Base-by-base conservation (phyloP, 2,329 filamentous ascomycete genomes). In the Cordyceps tenuipes region DNA sequence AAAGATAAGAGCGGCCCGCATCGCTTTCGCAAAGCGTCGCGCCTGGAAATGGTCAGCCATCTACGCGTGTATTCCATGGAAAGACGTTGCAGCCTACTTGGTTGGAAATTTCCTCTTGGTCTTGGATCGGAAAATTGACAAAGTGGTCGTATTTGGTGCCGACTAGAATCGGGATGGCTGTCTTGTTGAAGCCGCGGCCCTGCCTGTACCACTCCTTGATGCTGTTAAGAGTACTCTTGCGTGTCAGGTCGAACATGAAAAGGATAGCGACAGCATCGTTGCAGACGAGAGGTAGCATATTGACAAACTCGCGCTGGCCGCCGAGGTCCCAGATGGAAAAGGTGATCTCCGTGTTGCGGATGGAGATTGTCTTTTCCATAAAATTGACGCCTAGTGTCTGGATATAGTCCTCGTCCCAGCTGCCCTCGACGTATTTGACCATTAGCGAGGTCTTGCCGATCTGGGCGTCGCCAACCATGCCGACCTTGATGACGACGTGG, bases 151-250 rank as follows among this genome's bases (percentile, higher is more conserved):
- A 99, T 75, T 99, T 99, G 41, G 94, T 99, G 62, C 94, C 94
- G 19, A 99, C 90, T 26, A 99, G 76, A 70, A 99, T 96, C 0
- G 94, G 94, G 66, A 99, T 99, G n/a, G 94, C 94, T 15, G 94
- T 99, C 81, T 99, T 99, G 82, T 99, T 99, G 81, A 99, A 99
- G 26, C 94, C 94, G 64, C 94, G 84, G 52, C 94, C 94, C 76
- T 99, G 94, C 59, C 94, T 85, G 72, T 99, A 99, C 94, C 94
- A 99, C 73, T 99, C 94, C 79, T 99, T 99, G 80, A 99, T 97
- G 69, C 91, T 96, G 77, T 99, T 99, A 66, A 99, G 80, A 0
- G 94, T 99, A 76, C 92, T 97, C 81, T 99, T 99, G 67, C 94
- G 84, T 34, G 94, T 99, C 66, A 99, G 79, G 73, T 99, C 94